Conservation (phyloP, 1,284 basidiomycete genomes). For the Rhodotorula sp. region DNA sequence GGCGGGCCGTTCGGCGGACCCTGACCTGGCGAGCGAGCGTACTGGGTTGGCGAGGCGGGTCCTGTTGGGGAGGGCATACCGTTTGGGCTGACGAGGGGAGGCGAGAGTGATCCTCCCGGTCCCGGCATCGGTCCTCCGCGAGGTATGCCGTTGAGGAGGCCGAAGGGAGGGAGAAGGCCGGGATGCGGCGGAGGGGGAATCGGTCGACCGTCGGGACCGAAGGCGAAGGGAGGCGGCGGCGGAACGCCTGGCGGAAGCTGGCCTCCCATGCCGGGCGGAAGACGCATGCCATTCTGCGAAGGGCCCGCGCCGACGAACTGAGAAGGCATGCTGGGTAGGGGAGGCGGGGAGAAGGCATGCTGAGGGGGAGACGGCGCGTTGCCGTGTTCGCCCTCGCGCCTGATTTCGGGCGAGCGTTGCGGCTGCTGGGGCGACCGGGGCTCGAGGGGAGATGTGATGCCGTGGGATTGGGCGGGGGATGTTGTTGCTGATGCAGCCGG, state of each 20-base stretch:
- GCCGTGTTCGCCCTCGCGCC: neutral
- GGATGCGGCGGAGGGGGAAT: slow-evolving; percentile 1
- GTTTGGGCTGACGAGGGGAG: slow-evolving; percentile 3
- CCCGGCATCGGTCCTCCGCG: no score
- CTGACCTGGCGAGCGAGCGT: neutral
- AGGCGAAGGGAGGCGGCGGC: slow-evolving; percentile 6
- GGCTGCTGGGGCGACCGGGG: neutral
- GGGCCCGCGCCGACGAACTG: slow-evolving; percentile 9
- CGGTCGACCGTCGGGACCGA: slow-evolving; percentile 13
- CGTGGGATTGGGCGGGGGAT: neutral
- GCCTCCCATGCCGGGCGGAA: neutral
- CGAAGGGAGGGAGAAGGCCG: neutral
- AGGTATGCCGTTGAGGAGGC: neutral
- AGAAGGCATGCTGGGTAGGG: neutral
- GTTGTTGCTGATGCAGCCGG: slow-evolving; percentile 8
- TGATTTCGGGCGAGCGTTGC: neutral
- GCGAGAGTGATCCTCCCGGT: slow-evolving; percentile 1
- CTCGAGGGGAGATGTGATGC: neutral
- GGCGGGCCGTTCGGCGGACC: neutral
- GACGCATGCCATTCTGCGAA: neutral
- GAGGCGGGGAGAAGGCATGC: neutral
- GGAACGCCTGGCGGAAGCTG: slow-evolving; percentile 12
- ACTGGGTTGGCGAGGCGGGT: neutral
- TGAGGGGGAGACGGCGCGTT: neutral
- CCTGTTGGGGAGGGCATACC: neutral